Percentiles rank a stretch among this genome's conserved stretches.
Conservation (phyloP, 345 rosid species). For the Eucalyptus pauciflora region DNA sequence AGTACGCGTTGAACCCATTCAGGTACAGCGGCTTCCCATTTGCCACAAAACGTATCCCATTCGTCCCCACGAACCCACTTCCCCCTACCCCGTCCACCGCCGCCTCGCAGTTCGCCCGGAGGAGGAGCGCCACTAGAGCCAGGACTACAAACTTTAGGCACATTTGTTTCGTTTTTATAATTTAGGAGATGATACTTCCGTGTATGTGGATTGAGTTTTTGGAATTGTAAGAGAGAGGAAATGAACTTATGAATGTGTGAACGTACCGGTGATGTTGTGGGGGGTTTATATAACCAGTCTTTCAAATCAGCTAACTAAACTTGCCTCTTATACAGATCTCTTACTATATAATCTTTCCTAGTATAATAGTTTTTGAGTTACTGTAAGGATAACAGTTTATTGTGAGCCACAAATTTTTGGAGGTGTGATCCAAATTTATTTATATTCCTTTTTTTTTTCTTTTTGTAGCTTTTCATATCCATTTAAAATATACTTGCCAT, state of each 20-base stretch:
- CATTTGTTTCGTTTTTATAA: not conserved
- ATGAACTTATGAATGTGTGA: not conserved
- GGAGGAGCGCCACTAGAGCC: not conserved
- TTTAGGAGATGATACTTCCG: not conserved
- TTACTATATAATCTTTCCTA: too few relatives aligned
- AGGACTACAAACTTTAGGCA: not conserved
- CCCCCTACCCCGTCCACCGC: not conserved
- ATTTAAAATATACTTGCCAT: too few relatives aligned
- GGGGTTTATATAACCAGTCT: not conserved
- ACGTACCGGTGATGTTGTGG: not conserved
- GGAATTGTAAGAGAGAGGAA: not conserved
- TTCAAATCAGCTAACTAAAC: not conserved
- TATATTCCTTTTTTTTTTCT: rapidly evolving
- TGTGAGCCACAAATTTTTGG: too few relatives aligned
- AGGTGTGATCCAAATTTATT: rapidly evolving
- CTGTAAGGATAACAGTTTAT: rapidly evolving
- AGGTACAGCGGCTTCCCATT: conserved; percentile 30
- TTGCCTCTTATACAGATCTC: not conserved
- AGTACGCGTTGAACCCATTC: conserved; percentile 84
- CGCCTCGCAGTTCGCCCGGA: not conserved
- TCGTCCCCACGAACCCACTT: conserved; percentile 12
- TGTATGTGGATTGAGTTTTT: not conserved
- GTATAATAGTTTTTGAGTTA: too few relatives aligned
- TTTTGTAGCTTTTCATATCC: too few relatives aligned
- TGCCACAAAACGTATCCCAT: conserved; percentile 30